Percentiles rank a stretch among this genome's conserved stretches.
phyloP scores from a whole-genome alignment of 139 green algal genomes.

The Coccomyxa sp. region DNA sequence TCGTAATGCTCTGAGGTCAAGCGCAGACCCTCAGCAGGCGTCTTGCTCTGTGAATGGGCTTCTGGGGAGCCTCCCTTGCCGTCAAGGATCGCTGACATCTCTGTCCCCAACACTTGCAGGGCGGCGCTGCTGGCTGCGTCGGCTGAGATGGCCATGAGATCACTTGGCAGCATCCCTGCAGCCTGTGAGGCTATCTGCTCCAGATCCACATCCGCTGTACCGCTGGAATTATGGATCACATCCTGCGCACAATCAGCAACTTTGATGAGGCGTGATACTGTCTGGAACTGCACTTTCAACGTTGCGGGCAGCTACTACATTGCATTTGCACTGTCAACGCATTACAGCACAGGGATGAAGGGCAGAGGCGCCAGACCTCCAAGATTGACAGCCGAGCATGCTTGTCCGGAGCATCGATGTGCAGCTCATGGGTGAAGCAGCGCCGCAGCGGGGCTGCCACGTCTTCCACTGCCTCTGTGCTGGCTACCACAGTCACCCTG shows the following conservation, averaged over 20 bases:
- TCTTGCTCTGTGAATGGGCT: too few relatives aligned
- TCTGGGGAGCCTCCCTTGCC: not conserved
- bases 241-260: too few relatives aligned
- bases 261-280: too few relatives aligned
- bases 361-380: too few relatives aligned
- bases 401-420: conserved; percentile 36
- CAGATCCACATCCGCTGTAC: too few relatives aligned
- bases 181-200: conserved; percentile 59
- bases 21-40: not conserved
- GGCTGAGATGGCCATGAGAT: conserved; percentile 66
- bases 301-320: too few relatives aligned
- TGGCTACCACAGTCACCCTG: conserved; percentile 63
- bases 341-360: too few relatives aligned
- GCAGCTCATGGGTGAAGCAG: conserved; percentile 83
- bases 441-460: conserved; percentile 58
- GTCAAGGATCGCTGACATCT: not conserved
- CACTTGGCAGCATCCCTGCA: conserved; percentile 67
- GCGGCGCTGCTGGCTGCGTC: conserved; percentile 44
- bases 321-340: too few relatives aligned
- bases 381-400: conserved; percentile 34
- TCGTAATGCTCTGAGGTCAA: conserved; percentile 28
- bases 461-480: conserved; percentile 30
- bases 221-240: too few relatives aligned
- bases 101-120: conserved; percentile 18
- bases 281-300: too few relatives aligned